phyloP scores from a whole-genome alignment of 116 monocot genomes.

The Papilionanthe hybrid region DNA sequence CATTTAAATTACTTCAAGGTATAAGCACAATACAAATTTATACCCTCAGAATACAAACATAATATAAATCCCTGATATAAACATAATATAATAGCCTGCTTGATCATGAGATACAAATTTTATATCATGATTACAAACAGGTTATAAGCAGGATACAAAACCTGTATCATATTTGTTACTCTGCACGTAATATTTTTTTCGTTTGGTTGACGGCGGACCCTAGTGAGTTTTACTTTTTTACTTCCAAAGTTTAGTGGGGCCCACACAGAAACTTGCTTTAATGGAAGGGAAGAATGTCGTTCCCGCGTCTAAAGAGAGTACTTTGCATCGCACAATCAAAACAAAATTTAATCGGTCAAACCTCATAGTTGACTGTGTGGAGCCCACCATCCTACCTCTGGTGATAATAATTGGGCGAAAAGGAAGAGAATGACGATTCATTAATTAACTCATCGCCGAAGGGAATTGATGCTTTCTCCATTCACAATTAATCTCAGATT shows the following conservation, averaged over 20 bases:
- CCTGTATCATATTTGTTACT: no score
- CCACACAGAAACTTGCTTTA: background rate
- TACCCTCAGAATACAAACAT: no score
- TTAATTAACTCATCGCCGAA: conserved; percentile 15
- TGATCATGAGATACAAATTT: no score
- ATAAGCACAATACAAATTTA: no score
- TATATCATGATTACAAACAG: no score
- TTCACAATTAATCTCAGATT: conserved; percentile 35
- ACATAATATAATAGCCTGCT: no score
- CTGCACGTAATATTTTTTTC: no score
- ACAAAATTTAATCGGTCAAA: conserved; percentile 25
- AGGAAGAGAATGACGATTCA: conserved; percentile 5
- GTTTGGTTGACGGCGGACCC: no score
- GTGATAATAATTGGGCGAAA: conserved; percentile 4
- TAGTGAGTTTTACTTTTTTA: no score
- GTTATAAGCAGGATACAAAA: no score
- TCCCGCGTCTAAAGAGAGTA: conserved; percentile 9
- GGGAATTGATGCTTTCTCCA: conserved; percentile 46
- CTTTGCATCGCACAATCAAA: conserved; percentile 12
- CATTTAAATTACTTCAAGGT: no score
- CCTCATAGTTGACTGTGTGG: background rate
- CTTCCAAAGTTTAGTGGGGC: background rate
- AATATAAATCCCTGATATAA: no score
- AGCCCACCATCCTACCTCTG: background rate
- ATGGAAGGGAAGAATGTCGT: background rate